Evolutionary conservation across 495 filamentous ascomycete genomes (phyloP), one percentile per base, ranked within the genome.

Genomic region (Cairneyella variabilis): DNA sequence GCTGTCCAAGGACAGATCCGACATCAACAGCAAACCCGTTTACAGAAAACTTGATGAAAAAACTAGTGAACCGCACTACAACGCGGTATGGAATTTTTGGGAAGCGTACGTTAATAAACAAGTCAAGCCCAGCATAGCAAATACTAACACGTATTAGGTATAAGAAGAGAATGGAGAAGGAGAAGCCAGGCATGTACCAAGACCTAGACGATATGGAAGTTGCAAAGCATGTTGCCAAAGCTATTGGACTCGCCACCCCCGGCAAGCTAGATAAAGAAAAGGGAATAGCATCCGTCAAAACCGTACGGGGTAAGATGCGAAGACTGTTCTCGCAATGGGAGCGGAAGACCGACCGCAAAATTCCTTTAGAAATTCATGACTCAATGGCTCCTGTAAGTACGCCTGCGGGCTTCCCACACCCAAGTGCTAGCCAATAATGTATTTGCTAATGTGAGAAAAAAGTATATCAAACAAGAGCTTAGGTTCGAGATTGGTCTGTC

Each of bases 11-110:
- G 55, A 53, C 39, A 58, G 22, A 40, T 53, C 55, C 34, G 25
- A 39, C 41, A 58, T 53, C 27, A 28, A 58, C 49, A 58, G n/a
- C 18, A 48, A 55, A 27, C 52, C 52, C 32, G 43, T 54, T 48
- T 27, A 54, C 43, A 37, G 43, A 48, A 41, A 48, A 40, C 52
- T 54, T 54, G 21, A 39, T 40, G 18, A 37, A 48, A 48, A 43
- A 36, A 49, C 18, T 20, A 54, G 26, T 36, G 2, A 53, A 34
- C 46, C 27, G 17, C 46, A 26, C 9, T 51, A 51, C 18, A 26
- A 38, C 17, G 34, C 5, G 37, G 25, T 51, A 25, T 39, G 20
- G 48, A 21, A 39, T 5, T 22, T 23, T 25, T 51, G 22, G 48
- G 14, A 16, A 51, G 48, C 18, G 34, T 51, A 41, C n/a, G 48